Evolutionary conservation across 257 asterid genomes (phyloP), one percentile per base, ranked within the genome.

Genomic region (Eustoma russellianum): DNA sequence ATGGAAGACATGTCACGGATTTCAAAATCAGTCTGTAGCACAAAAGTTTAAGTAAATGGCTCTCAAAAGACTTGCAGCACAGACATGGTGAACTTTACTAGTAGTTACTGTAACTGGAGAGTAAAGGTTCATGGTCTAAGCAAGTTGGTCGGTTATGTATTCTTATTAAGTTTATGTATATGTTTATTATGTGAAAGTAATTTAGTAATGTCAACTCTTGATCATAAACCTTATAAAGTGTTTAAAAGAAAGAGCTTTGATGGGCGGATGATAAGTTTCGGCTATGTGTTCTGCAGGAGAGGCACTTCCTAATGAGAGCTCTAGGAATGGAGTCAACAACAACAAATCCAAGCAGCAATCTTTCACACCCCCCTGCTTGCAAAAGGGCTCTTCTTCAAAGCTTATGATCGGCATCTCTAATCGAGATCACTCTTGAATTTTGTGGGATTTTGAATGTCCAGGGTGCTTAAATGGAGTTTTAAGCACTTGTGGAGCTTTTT

Each of bases 331-430:
- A 88, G 38, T 70, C 93, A 56, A 59, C 81, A 43, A 69, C 81
- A 19, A 60, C 67, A 15, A 69, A 76, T 68, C 66, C 79, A 30
- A 68, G 66, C 52, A 68, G 73, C 40, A 83, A 75, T 64, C 73
- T 78, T 64, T 67, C 97, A 40, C 86, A 83, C 47, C 77, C 95
- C 70, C 97, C 95, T 57, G 65, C 76, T 41, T 92, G 97, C 95
- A 92, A 92, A 85, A 82, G 97, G 75, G 86, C 93, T 69, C 97
- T 92, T 70, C 94, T 92, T 70, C 88, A 88, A 68, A 85, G 95
- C 62, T 88, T 88, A 59, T 92, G 83, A 92, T 74, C 73, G 33
- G 47, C 57, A 54, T 66, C 60, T 53, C 64, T 50, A 65, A 63
- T 61, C 71, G 56, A 62, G 35, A 61, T 60, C 51, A 46, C 59